A percentile compares a stretch with the other conserved stretches of the same genome.
Evolutionary conservation across 441 rosid species (phyloP).

Genomic region (Gossypium laxum): DNA sequence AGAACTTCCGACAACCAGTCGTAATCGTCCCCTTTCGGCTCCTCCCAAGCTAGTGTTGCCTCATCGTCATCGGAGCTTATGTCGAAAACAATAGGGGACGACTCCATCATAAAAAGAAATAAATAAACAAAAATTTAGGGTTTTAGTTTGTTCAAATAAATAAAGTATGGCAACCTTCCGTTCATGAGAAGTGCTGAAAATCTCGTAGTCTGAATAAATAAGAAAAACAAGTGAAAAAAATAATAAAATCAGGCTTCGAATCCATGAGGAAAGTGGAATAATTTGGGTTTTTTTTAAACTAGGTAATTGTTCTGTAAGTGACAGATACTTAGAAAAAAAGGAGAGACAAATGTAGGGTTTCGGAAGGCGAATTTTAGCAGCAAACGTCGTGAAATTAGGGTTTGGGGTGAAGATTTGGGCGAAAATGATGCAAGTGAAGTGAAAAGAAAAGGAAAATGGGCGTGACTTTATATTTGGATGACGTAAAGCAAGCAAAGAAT

Average conservation of each 20-base stretch:
- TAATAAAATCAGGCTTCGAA: background rate
- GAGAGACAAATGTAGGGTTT: background rate
- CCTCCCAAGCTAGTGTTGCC: conserved; percentile 18
- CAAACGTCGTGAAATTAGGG: background rate
- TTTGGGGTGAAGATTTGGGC: background rate
- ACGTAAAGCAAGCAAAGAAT: background rate
- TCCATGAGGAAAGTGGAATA: background rate
- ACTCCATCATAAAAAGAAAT: conserved; percentile 18
- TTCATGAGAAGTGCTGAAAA: background rate
- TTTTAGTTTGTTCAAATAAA: background rate
- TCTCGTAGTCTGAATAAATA: background rate
- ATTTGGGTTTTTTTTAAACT: background rate
- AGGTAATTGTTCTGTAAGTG: background rate
- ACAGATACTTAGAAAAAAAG: background rate
- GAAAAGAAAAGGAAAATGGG: background rate
- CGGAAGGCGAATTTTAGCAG: background rate
- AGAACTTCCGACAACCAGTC: conserved; percentile 33
- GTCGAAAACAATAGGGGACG: conserved; percentile 32
- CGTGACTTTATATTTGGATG: background rate
- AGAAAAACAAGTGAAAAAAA: background rate
- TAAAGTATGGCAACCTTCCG: background rate
- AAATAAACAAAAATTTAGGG: background rate
- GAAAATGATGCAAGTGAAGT: background rate
- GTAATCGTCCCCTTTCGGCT: conserved; percentile 18
- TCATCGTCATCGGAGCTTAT: conserved; percentile 69